Base-by-base conservation (phyloP, 495 filamentous ascomycete genomes). In the Alectoria sarmentosa region DNA sequence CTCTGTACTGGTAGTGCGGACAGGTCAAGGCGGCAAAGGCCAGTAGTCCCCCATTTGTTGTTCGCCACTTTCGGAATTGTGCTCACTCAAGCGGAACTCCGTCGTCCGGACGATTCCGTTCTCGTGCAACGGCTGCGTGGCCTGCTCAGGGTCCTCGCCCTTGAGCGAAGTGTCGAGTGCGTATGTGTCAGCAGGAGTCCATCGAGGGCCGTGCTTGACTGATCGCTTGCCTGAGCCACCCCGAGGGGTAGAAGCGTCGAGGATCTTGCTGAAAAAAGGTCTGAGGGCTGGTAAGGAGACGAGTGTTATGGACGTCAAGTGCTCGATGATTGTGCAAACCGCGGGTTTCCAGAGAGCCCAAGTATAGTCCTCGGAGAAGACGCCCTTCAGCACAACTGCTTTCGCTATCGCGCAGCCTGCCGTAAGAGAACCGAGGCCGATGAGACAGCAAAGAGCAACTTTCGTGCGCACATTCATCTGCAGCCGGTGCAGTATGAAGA, bases 371-470 rank as follows among this genome's bases (percentile, higher is more conserved):
- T 60, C 21, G 2, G 63, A 60, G 34, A 72, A 72, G 11, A 72
- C 49, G 1, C 54, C 65, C 48, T 39, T 41, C n/a, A 71, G 58
- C 23, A 55, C 59, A 41, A 70, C 34, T 21, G 68, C 65, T 58
- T 72, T 72, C 13, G 65, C 70, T 49, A 72, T 68, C 23, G 70
- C 70, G 38, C 66, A 72, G 13, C 48, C 70, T 39, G 68, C 68
- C 30, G 68, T 72, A 34, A 72, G 60, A 41, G 67, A 62, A 11
- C 70, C 70, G 13, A 72, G 66, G 39, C 68, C 67, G 66, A 72
- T 70, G 19, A 72, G 68, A 10, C 46, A 34, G 64, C 68, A 68
- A 11, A 72, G 57, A 28, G 68, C 65, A 9, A 63, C 4, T 44
- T 72, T 72, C 3, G 68, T 72, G 17, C 68, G 59, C 36, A 19